Evolutionary conservation across 2,329 filamentous ascomycete species (phyloP), one percentile per base, ranked within the genome.

Genomic region (Fusarium cicatricum): DNA sequence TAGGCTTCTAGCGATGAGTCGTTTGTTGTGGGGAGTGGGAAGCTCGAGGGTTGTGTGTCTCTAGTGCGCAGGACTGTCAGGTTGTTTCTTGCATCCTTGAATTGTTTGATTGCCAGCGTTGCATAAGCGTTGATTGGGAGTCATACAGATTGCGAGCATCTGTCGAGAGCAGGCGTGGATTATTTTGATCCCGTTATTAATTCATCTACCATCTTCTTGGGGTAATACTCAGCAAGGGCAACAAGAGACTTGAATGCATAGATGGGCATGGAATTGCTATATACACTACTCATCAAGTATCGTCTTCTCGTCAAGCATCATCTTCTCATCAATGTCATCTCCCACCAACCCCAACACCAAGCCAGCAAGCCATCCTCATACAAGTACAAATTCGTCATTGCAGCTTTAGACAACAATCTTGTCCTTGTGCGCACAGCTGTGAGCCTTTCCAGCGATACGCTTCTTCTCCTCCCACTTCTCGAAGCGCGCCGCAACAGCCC

Each of bases 371-470:
- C 29, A 32, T 6, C 21, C 14, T 19, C 26, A 6, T 36, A 15
- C 42, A 40, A 15, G 8, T 12, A 21, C 11, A 8, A 3, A 14
- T 21, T 19, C 16, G 1, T 31, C 33, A 12, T 11, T 17, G 7
- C 6, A 29, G 10, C 15, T 10, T 17, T 57, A 69, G 14, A 70
- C 33, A 19, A 68, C 59, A 48, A 52, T 60, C 33, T 68, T 63
- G 15, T 63, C 68, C 31, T 60, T 61, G 9, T 59, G 62, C 10
- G 69, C 66, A 31, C 72, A 73, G 37, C 62, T 71, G 16, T 70
- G 69, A 23, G 65, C 49, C 46, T 70, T 71, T n/a, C 68, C 65
- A 11, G 62, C 66, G 10, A 26, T 26, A 3, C 23, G 23, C 23
- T 26, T 26, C 23, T 26, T 26, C 32, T 65, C 47, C 17, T 71